Evolutionary conservation across 805 yeast genomes (phyloP).

Genomic region (Starmerella stigmatis): DNA sequence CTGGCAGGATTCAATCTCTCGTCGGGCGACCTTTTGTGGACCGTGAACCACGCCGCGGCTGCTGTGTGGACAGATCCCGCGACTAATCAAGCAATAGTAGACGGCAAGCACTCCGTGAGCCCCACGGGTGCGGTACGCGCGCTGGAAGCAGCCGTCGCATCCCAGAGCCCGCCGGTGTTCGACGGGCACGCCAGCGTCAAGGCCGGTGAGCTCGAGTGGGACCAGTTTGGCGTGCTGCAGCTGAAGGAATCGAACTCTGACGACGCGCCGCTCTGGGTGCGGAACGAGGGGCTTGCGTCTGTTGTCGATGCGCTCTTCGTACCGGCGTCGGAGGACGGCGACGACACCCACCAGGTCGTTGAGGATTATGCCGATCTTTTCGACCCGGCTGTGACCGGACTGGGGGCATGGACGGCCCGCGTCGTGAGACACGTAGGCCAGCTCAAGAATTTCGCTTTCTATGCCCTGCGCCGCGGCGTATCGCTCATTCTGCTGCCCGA

Average conservation of each 20-base stretch:
- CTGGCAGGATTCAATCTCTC: conserved; percentile 14
- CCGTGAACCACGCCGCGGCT: not conserved
- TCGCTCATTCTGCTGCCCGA: conserved; percentile 12
- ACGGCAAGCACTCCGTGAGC: not conserved
- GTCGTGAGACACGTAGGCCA: conserved; percentile 1
- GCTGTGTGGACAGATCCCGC: not conserved
- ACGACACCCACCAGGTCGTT: not conserved
- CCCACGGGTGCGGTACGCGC: not conserved
- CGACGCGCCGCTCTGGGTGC: conserved; percentile 19
- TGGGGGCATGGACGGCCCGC: conserved; percentile 4
- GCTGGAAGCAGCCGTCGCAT: not conserved
- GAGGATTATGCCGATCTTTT: not conserved
- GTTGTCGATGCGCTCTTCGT: conserved; percentile 25
- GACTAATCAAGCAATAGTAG: not conserved
- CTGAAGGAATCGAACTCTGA: not conserved
- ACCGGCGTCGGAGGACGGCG: not conserved
- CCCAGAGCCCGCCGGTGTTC: not conserved
- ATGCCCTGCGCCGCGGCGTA: not conserved
- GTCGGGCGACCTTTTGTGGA: conserved; percentile 18
- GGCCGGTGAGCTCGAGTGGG: conserved; percentile 14
- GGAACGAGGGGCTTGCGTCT: conserved; percentile 28
- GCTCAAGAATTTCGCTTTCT: not conserved
- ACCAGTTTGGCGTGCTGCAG: conserved; percentile 11
- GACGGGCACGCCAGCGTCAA: not conserved
- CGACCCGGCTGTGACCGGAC: not conserved